A percentile compares a stretch with the other conserved stretches of the same genome.
phyloP scores from a whole-genome alignment of 345 rosid genomes.

The Gossypium sturtianum region DNA sequence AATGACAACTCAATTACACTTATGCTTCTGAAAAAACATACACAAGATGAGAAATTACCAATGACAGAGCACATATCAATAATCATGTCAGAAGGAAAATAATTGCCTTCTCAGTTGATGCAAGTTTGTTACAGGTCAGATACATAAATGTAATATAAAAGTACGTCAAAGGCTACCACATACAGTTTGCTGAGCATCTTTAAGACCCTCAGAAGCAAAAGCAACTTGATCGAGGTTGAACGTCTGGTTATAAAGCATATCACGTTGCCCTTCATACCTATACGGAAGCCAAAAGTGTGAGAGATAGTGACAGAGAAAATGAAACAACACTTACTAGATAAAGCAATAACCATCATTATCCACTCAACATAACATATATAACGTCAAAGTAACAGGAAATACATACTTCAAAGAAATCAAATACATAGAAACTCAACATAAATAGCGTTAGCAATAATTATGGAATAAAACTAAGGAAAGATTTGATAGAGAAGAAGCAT shows the following conservation, averaged over 20 bases:
- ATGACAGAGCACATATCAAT: not conserved
- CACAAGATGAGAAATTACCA: not conserved
- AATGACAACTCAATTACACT: not conserved
- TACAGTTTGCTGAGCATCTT: conserved; percentile 99
- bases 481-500: conserved; percentile 1
- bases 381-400: not conserved
- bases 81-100: not conserved
- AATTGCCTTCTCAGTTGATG: not conserved
- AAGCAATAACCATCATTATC: not conserved
- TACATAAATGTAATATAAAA: not conserved
- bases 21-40: not conserved
- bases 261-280: conserved; percentile 99
- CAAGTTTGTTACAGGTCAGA: not conserved
- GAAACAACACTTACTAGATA: not conserved
- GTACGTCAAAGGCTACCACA: conserved; percentile 14
- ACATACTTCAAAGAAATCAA: not conserved
- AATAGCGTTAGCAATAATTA: not conserved
- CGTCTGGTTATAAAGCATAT: conserved; percentile 94
- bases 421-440: not conserved
- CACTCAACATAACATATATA: not conserved
- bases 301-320: not conserved
- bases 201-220: conserved; percentile 97
- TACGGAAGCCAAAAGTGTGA: not conserved
- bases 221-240: conserved; percentile 99
- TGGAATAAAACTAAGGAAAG: not conserved